These are phyloP conservation scores for Helminthosporium solani DNA, from an alignment of 2,329 filamentous ascomycete genomes.

Conservation along the genomic window DNA sequence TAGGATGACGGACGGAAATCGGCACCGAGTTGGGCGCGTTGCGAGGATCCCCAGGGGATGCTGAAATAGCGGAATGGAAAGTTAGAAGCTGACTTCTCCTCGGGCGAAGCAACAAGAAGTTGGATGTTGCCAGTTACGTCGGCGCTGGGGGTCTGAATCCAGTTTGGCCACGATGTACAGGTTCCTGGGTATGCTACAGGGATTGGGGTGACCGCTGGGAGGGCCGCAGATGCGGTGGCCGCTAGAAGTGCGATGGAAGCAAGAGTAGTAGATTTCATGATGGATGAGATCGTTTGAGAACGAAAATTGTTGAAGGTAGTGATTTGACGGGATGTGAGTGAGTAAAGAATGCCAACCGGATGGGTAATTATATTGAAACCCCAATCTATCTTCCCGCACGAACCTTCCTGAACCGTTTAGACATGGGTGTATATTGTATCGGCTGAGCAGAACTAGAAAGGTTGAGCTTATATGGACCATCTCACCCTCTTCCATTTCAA, in stretches of 20 bases:
- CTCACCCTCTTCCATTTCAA: no score
- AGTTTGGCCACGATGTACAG: slow-evolving; percentile 1
- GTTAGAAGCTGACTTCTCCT: neutral
- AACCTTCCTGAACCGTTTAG: no score
- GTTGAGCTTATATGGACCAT: no score
- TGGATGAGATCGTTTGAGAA: no score
- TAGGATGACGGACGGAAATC: neutral
- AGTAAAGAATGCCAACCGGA: no score
- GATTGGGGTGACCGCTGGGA: slow-evolving; percentile 2
- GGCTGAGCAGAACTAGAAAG: no score
- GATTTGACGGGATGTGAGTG: no score
- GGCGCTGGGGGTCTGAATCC: neutral
- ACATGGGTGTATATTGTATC: no score
- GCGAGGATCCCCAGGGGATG: neutral
- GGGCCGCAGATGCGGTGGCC: neutral
- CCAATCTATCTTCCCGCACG: no score
- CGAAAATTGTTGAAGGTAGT: no score
- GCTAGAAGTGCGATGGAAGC: neutral
- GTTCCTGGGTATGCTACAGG: slow-evolving; percentile 1
- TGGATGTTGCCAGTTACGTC: slow-evolving; percentile 1
- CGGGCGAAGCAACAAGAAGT: neutral
- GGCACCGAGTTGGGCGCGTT: neutral
- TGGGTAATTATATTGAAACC: no score
- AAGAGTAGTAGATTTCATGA: no score
- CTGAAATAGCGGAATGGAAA: neutral